A percentile compares a stretch with the other conserved stretches of the same genome.
Evolutionary conservation across 306 rosid species (phyloP).

Genomic region (Canavalia gladiata): DNA sequence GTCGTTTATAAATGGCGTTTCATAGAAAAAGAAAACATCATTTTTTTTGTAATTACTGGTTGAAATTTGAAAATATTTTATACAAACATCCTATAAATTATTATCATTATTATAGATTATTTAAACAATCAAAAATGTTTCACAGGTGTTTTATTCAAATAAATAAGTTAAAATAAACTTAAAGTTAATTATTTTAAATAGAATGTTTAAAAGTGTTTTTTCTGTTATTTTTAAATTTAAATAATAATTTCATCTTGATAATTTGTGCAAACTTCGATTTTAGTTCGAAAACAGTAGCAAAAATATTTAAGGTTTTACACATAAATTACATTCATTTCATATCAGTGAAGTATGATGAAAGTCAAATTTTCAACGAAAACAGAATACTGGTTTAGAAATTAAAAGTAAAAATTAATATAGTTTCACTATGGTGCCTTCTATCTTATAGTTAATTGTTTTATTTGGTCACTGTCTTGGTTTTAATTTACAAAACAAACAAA

Average conservation of each 20-base stretch:
- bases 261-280: too few species aligned
- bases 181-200: neutral
- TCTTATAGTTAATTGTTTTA: too few species aligned
- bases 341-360: neutral
- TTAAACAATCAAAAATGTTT: neutral
- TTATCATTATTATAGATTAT: neutral
- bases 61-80: neutral
- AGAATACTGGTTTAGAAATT: too few species aligned
- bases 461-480: too few species aligned
- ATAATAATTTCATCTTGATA: too few species aligned
- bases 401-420: too few species aligned
- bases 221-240: too few species aligned
- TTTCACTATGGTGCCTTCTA: too few species aligned
- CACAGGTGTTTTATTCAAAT: neutral
- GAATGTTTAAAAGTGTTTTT: neutral
- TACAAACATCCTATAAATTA: neutral
- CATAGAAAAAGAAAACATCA: neutral
- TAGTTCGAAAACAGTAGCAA: too few species aligned
- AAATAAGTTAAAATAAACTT: neutral
- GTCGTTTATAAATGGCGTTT: neutral
- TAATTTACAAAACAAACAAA: too few species aligned
- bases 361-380: neutral
- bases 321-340: too few species aligned
- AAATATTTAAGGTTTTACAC: too few species aligned
- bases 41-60: neutral